Evolutionary conservation across 306 rosid species (phyloP).

Genomic region (Oxytropis ochrocephala): DNA sequence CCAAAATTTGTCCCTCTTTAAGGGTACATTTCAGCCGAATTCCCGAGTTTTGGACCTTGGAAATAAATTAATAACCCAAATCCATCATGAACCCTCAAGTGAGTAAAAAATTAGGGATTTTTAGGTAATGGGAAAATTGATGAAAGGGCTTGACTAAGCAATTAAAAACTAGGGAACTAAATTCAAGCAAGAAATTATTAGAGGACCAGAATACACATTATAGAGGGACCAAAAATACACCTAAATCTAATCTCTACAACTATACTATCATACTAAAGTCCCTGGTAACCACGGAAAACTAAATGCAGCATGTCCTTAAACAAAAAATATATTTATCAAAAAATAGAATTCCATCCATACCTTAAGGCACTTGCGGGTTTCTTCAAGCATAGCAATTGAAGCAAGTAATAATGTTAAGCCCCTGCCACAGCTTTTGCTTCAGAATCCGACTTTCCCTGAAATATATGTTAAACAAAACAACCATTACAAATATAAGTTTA

Average conservation of each 20-base stretch:
- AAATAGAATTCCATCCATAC: neutral
- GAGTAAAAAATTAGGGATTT: too few species aligned
- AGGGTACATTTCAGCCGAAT: too few species aligned
- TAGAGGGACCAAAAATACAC: neutral
- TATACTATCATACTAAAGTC: neutral
- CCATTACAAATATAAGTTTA: constrained; percentile 1
- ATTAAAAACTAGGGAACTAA: neutral
- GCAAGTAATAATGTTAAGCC: constrained; percentile 24
- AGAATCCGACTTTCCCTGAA: constrained; percentile 55
- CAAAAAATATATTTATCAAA: neutral
- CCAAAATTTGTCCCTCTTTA: too few species aligned
- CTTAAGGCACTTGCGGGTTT: constrained; percentile 4
- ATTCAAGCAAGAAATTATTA: neutral
- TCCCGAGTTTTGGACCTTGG: too few species aligned
- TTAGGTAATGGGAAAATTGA: neutral
- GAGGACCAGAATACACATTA: neutral
- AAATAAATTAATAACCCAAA: too few species aligned
- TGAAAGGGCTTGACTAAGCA: neutral
- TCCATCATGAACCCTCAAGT: too few species aligned
- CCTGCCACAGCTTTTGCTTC: constrained; percentile 64
- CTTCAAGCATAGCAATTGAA: neutral
- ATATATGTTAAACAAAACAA: constrained; percentile 14
- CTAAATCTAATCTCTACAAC: neutral
- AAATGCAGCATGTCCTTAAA: neutral
- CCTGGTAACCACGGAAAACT: neutral